Conservation (phyloP, 2,329 filamentous ascomycete genomes). For the Phoma sp. region DNA sequence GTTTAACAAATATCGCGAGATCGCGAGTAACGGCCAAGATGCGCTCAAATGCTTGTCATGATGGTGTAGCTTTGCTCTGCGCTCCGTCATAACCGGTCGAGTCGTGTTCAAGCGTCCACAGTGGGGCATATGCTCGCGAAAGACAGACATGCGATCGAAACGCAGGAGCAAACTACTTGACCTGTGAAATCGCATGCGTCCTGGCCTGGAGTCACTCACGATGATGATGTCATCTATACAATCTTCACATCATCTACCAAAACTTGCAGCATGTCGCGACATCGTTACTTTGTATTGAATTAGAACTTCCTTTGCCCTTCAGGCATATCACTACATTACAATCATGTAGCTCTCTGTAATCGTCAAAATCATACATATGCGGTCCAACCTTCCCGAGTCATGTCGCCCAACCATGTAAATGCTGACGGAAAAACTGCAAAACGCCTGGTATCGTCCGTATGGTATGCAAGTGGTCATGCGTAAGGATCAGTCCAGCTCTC, state of each 20-base stretch:
- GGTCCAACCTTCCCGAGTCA: conserved; percentile 17
- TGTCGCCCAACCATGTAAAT: conserved; percentile 32
- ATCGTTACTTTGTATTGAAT: conserved; percentile 1
- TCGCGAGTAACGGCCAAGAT: background rate
- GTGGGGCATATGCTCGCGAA: background rate
- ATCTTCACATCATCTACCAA: background rate
- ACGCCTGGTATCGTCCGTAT: conserved; percentile 28
- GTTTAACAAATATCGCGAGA: background rate
- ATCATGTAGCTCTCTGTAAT: conserved; percentile 22
- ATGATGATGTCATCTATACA: background rate
- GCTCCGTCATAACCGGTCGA: background rate
- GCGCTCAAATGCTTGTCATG: conserved; percentile 1
- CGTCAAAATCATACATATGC: conserved; percentile 24
- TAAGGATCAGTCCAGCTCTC: conserved; percentile 36
- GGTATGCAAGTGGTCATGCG: conserved; percentile 21
- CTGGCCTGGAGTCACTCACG: background rate
- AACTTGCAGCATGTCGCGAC: background rate
- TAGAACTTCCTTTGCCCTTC: background rate
- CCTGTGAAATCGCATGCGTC: background rate
- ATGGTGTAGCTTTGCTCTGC: background rate
- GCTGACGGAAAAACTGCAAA: conserved; percentile 23
- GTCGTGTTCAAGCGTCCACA: background rate
- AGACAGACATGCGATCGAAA: background rate
- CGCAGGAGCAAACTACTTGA: background rate
- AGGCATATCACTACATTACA: conserved; percentile 22